Base-by-base conservation (phyloP, 2,329 filamentous ascomycete genomes). In the Sporothrix pseudoabietina region DNA sequence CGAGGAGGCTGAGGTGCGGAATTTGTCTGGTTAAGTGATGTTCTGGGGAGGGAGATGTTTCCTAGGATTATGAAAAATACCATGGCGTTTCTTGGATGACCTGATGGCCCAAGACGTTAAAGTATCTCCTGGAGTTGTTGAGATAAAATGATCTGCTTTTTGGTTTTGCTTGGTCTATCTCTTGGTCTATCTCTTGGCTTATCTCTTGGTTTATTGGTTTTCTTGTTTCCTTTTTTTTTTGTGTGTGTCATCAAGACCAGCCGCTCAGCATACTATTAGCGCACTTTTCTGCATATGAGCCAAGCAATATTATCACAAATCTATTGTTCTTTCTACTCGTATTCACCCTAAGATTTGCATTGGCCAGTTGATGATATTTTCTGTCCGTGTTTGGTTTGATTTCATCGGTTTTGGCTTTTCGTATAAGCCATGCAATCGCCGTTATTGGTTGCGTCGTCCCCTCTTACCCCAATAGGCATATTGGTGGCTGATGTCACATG, bases 1-100 rank as follows among this genome's bases (percentile, higher is more conserved):
- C 0, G 81, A 79, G 10, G 87, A 89, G 76, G 87, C 87, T 1
- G 86, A 86, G 68, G 77, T 79, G 69, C 82, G 87, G 74, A 89
- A 88, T 71, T 76, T 77, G 4, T 73, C 77, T 26, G 77, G 77
- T 2, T 81, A 74, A 74, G 12, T 16, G 8, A 57, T 32, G 10
- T n/a, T n/a, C 7, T n/a, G 16, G 4, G 59, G 1, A 8, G 4
- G 9, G 14, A 22, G 55, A 14, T 16, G 26, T 8, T 22, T 3
- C 9, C 35, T 35, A 35, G 35, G 35, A 65, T 4, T 26, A 41
- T 44, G 35, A 19, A 12, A 49, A 49, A 2, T 49, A 26, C 5
- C 6, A 9, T 16, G 41, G 6, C 41, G 22, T 39, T 41, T 39
- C 14, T 65, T 65, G 59, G 59, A 44, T 65, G 10, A 12, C n/a